A percentile compares a stretch with the other conserved stretches of the same genome.
Evolutionary conservation across 179 eudicot genomes (phyloP).

Genomic region (Beta lomatogona): DNA sequence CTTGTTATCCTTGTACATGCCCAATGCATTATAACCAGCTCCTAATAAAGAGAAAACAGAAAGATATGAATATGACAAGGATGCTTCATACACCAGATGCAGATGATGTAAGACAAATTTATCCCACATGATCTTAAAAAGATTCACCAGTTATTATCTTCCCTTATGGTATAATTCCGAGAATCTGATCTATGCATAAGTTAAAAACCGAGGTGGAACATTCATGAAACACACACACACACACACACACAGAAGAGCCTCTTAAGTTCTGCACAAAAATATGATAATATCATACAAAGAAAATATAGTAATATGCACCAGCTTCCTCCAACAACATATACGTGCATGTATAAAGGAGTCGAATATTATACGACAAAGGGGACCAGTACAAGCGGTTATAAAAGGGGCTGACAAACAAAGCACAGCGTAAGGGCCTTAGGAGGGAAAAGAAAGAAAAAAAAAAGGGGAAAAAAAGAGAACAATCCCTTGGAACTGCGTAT

Average conservation of each 20-base stretch:
- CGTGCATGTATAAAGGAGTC: neutral
- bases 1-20: conserved; percentile 80
- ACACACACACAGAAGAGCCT: neutral
- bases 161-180: neutral
- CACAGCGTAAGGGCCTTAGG: too few species aligned
- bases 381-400: too few species aligned
- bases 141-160: neutral
- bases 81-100: neutral
- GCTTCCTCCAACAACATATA: neutral
- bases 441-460: neutral
- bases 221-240: neutral
- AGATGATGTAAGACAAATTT: neutral
- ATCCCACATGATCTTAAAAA: neutral
- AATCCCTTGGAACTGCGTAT: neutral
- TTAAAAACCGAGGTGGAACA: neutral
- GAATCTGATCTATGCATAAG: neutral
- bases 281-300: neutral
- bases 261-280: neutral
- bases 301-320: neutral
- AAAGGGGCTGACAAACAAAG: too few species aligned
- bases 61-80: conserved; percentile 15
- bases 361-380: neutral
- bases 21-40: conserved; percentile 98
- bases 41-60: conserved; percentile 40
- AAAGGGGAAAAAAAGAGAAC: neutral